Percentiles rank a stretch among this genome's conserved stretches.
These are phyloP conservation scores for Populus tremula DNA, from an alignment of 345 rosid species.

Conservation along the genomic window DNA sequence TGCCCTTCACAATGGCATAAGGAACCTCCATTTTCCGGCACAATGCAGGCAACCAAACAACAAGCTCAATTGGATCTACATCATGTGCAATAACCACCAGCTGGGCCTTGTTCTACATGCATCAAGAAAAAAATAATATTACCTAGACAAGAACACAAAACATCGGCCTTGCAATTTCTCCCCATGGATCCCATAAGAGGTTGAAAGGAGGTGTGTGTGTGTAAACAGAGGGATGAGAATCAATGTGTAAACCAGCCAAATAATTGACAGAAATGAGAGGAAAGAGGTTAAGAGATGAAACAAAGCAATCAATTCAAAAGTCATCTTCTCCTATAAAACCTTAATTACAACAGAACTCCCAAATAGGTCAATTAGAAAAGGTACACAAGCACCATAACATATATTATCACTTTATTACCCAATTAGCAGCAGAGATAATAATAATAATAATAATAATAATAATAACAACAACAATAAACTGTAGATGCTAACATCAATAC, in stretches of 20 bases:
- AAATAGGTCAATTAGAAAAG: not conserved
- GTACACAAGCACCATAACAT: not conserved
- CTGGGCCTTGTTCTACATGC: constrained; percentile 66
- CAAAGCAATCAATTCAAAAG: not conserved
- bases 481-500: constrained; percentile 6
- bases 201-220: not conserved
- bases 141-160: not conserved
- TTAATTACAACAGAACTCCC: not conserved
- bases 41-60: constrained; percentile 81
- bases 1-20: constrained; percentile 76
- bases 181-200: not conserved
- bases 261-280: not conserved
- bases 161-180: not conserved
- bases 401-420: not conserved
- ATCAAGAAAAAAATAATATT: not conserved
- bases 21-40: constrained; percentile 91
- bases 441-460: accelerated
- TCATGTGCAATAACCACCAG: constrained; percentile 80
- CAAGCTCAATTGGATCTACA: constrained; percentile 84
- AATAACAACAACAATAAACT: accelerated
- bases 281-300: not conserved
- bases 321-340: not conserved
- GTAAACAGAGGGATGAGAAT: not conserved
- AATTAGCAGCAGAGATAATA: not conserved
- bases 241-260: not conserved